Conservation (phyloP, 345 rosid species). For the Heritiera littoralis region DNA sequence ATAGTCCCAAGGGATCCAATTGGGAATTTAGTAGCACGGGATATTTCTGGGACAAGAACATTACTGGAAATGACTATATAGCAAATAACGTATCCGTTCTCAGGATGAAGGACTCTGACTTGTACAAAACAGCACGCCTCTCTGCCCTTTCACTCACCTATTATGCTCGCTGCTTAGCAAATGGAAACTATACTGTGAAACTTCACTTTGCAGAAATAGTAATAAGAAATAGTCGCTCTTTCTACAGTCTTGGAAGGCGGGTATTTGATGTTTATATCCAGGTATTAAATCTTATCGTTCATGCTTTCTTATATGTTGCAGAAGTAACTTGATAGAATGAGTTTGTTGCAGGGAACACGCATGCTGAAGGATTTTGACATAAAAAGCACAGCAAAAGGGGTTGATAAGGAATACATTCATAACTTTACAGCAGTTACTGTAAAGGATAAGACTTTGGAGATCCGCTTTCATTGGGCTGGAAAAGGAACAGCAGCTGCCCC, state of each 20-base stretch:
- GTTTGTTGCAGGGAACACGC: constrained; percentile 30
- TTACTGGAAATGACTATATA: background rate
- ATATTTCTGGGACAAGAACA: constrained; percentile 43
- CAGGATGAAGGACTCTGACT: constrained; percentile 16
- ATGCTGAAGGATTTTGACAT: constrained; percentile 37
- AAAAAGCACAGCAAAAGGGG: constrained; percentile 31
- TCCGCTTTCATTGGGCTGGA: constrained; percentile 49
- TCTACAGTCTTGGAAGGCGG: constrained; percentile 43
- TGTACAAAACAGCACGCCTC: constrained; percentile 47
- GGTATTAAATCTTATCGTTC: constrained; percentile 28
- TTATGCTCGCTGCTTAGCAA: constrained; percentile 49
- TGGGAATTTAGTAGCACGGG: constrained; percentile 66
- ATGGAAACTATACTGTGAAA: constrained; percentile 54
- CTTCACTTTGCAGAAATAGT: constrained; percentile 57
- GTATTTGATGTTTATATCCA: constrained; percentile 53
- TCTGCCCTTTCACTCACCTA: constrained; percentile 55
- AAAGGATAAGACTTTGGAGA: constrained; percentile 29
- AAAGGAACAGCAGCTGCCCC: constrained; percentile 48
- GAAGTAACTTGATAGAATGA: background rate
- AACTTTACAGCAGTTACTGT: constrained; percentile 22
- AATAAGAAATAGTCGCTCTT: constrained; percentile 43
- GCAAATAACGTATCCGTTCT: constrained; percentile 11
- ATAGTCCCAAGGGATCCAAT: constrained; percentile 13
- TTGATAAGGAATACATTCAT: constrained; percentile 21
- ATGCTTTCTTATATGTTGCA: background rate